Evolutionary conservation across 805 yeast genomes (phyloP).

Genomic region (Danielia oregonensis): DNA sequence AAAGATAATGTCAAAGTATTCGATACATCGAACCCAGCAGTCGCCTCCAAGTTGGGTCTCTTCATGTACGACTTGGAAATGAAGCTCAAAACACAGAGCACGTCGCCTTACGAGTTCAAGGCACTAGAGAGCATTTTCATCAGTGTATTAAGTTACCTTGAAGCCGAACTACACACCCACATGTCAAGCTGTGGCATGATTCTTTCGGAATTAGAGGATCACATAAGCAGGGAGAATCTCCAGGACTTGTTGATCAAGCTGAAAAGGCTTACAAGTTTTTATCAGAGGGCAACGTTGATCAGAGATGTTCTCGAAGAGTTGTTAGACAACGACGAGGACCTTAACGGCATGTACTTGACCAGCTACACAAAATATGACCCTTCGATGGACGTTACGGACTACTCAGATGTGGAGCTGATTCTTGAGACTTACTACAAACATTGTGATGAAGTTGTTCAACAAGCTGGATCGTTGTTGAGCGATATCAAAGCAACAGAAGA

Average conservation of each 20-base stretch:
- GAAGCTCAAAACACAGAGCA: slow-evolving; percentile 45
- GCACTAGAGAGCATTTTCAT: slow-evolving; percentile 81
- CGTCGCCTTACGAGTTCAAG: slow-evolving; percentile 61
- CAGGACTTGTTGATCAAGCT: slow-evolving; percentile 71
- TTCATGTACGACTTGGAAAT: slow-evolving; percentile 82
- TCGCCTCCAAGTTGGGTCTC: slow-evolving; percentile 68
- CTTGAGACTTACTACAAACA: slow-evolving; percentile 87
- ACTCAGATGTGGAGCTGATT: slow-evolving; percentile 80
- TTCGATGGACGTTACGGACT: slow-evolving; percentile 27
- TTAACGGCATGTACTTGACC: slow-evolving; percentile 73
- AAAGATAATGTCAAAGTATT: slow-evolving; percentile 77
- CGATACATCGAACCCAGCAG: slow-evolving; percentile 66
- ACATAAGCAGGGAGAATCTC: slow-evolving; percentile 71
- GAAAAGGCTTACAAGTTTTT: slow-evolving; percentile 65
- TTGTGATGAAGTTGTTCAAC: slow-evolving; percentile 91
- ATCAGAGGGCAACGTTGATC: slow-evolving; percentile 72
- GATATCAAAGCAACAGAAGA: slow-evolving; percentile 91
- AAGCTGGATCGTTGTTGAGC: slow-evolving; percentile 74
- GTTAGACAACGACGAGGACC: slow-evolving; percentile 81
- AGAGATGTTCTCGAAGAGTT: slow-evolving; percentile 80
- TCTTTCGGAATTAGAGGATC: slow-evolving; percentile 68
- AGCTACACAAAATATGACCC: slow-evolving; percentile 27
- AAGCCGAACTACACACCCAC: slow-evolving; percentile 66
- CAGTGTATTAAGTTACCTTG: slow-evolving; percentile 75
- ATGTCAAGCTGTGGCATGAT: slow-evolving; percentile 56